A percentile compares a stretch with the other conserved stretches of the same genome.
These are phyloP conservation scores for Heterobasidion irregulare DNA, from an alignment of 1,284 basidiomycete species.

Conservation along the genomic window DNA sequence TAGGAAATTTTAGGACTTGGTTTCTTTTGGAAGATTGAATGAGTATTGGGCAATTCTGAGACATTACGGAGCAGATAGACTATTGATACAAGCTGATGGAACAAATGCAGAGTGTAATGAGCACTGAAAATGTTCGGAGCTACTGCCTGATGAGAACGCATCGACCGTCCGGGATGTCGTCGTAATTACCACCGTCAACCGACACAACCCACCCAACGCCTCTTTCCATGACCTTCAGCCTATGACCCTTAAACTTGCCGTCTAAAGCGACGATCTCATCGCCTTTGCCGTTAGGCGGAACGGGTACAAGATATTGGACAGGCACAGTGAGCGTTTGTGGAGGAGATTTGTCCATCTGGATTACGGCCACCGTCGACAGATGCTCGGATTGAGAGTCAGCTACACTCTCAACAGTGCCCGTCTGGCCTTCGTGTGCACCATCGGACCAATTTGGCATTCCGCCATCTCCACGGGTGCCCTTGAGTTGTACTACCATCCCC, in stretches of 20 bases:
- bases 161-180: slow-evolving; percentile 6
- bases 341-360: neutral
- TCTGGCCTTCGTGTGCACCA: slow-evolving; percentile 44
- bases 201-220: slow-evolving; percentile 2
- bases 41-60: too few species aligned
- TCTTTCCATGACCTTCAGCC: slow-evolving; percentile 27
- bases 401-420: slow-evolving; percentile 33
- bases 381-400: slow-evolving; percentile 24
- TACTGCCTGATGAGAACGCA: neutral
- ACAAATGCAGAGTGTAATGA: too few species aligned
- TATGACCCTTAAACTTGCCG: slow-evolving; percentile 25
- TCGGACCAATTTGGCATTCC: slow-evolving; percentile 32
- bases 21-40: too few species aligned
- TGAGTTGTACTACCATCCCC: slow-evolving; percentile 41
- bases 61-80: too few species aligned
- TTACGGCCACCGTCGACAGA: slow-evolving; percentile 14
- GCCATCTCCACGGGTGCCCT: slow-evolving; percentile 31
- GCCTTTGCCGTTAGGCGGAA: slow-evolving; percentile 24
- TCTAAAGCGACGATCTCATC: slow-evolving; percentile 31
- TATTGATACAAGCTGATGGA: too few species aligned
- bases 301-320: slow-evolving; percentile 30
- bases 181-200: neutral
- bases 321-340: slow-evolving; percentile 20
- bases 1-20: too few species aligned
- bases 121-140: too few species aligned